Evolutionary conservation across 2,329 filamentous ascomycete genomes (phyloP).

Genomic region (Trichoderma asperellum): DNA sequence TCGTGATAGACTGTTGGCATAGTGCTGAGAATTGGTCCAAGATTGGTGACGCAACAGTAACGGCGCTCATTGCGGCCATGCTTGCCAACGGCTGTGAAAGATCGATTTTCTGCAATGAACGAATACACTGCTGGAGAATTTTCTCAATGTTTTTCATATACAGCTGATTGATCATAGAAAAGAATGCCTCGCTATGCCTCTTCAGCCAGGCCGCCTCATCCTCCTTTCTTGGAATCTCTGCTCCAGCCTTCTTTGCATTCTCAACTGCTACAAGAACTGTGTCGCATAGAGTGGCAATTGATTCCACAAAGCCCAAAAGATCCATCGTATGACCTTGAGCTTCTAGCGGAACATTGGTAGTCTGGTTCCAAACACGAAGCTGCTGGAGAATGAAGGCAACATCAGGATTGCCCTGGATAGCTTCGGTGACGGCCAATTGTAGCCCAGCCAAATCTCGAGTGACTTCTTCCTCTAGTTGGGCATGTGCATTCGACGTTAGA

Average conservation of each 20-base stretch:
- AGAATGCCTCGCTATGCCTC: slow-evolving; percentile 54
- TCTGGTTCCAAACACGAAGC: slow-evolving; percentile 65
- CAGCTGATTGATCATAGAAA: slow-evolving; percentile 60
- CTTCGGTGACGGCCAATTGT: slow-evolving; percentile 46
- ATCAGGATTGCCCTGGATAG: slow-evolving; percentile 52
- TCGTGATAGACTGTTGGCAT: slow-evolving; percentile 60
- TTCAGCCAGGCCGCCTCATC: slow-evolving; percentile 44
- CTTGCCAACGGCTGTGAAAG: slow-evolving; percentile 37
- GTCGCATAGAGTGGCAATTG: slow-evolving; percentile 69
- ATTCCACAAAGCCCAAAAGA: slow-evolving; percentile 56
- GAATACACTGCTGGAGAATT: slow-evolving; percentile 46
- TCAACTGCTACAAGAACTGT: slow-evolving; percentile 80
- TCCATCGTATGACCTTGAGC: slow-evolving; percentile 29
- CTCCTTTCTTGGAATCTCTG: slow-evolving; percentile 44
- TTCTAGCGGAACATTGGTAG: slow-evolving; percentile 34
- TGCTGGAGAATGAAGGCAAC: slow-evolving; percentile 69
- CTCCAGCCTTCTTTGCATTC: slow-evolving; percentile 62
- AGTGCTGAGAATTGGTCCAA: slow-evolving; percentile 71
- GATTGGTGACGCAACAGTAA: slow-evolving; percentile 61
- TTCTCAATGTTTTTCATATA: slow-evolving; percentile 60
- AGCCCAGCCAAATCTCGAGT: slow-evolving; percentile 46
- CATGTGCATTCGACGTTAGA: slow-evolving; percentile 49
- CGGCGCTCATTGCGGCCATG: slow-evolving; percentile 39
- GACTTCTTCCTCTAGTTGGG: slow-evolving; percentile 42
- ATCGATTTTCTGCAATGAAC: slow-evolving; percentile 41